Evolutionary conservation across 768 basidiomycete species (phyloP).

Genomic region (Boletellus ananas): DNA sequence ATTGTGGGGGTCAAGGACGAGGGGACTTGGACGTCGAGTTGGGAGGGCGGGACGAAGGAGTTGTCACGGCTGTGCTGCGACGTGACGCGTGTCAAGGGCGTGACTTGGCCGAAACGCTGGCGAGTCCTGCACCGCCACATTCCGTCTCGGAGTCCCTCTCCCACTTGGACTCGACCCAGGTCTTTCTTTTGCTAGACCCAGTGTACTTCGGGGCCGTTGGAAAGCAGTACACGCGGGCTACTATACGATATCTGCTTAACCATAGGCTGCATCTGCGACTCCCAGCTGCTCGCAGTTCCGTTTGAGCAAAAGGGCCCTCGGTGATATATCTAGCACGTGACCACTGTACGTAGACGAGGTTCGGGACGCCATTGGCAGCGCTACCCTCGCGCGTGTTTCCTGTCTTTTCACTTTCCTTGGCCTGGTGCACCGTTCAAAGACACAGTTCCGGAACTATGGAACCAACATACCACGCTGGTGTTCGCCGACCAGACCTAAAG

Average conservation of each 20-base stretch:
- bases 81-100: conserved; percentile 33
- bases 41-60: conserved; percentile 35
- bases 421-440: not conserved
- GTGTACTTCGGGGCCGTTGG: too few relatives aligned
- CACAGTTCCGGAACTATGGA: conserved; percentile 21
- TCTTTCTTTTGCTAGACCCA: not conserved
- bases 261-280: too few relatives aligned
- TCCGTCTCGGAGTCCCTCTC: not conserved
- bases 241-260: too few relatives aligned
- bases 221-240: too few relatives aligned
- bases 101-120: conserved; percentile 23
- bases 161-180: conserved; percentile 1
- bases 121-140: conserved; percentile 23
- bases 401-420: not conserved
- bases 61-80: conserved; percentile 12
- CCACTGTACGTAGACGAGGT: not conserved
- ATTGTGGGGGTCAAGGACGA: conserved; percentile 40
- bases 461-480: conserved; percentile 20
- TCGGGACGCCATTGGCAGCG: not conserved
- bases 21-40: conserved; percentile 30
- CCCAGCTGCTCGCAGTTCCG: too few relatives aligned
- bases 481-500: conserved; percentile 73
- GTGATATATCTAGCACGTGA: conserved; percentile 16
- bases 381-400: conserved; percentile 2
- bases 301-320: too few relatives aligned